phyloP scores from a whole-genome alignment of 495 filamentous ascomycete genomes.

The Parathielavia appendiculata region DNA sequence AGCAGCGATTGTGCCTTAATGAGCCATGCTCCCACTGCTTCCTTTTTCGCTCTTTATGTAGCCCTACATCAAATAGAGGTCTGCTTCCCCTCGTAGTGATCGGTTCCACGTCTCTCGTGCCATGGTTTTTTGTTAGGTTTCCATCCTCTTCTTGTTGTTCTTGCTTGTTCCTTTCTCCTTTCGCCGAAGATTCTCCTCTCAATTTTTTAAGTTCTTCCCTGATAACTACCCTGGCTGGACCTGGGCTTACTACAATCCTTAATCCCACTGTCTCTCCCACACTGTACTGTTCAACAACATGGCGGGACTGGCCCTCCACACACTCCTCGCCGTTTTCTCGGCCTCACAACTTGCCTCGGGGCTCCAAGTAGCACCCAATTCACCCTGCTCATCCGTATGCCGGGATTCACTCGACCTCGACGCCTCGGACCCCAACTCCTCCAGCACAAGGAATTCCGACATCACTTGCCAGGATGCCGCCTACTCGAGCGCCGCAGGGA shows the following conservation, averaged over 20 bases:
- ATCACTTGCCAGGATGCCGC: constrained; percentile 43
- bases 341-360: constrained; percentile 24
- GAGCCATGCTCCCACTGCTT: not conserved
- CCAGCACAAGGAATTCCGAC: constrained; percentile 40
- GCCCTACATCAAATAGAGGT: not conserved
- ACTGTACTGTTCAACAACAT: constrained; percentile 15
- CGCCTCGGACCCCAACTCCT: constrained; percentile 42
- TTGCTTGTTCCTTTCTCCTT: constrained; percentile 10
- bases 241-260: constrained; percentile 14
- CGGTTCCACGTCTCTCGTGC: not conserved
- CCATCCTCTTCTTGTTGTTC: not conserved
- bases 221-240: constrained; percentile 18
- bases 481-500: constrained; percentile 34
- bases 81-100: not conserved
- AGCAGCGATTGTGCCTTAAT: not conserved
- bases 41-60: not conserved
- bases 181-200: not conserved
- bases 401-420: constrained; percentile 36
- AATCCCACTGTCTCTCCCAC: not conserved
- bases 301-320: constrained; percentile 13
- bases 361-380: constrained; percentile 48
- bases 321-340: constrained; percentile 26
- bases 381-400: constrained; percentile 47
- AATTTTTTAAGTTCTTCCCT: not conserved
- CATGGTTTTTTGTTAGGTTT: not conserved